Conservation (phyloP, 2,329 filamentous ascomycete species). For the Nothophoma quercina region DNA sequence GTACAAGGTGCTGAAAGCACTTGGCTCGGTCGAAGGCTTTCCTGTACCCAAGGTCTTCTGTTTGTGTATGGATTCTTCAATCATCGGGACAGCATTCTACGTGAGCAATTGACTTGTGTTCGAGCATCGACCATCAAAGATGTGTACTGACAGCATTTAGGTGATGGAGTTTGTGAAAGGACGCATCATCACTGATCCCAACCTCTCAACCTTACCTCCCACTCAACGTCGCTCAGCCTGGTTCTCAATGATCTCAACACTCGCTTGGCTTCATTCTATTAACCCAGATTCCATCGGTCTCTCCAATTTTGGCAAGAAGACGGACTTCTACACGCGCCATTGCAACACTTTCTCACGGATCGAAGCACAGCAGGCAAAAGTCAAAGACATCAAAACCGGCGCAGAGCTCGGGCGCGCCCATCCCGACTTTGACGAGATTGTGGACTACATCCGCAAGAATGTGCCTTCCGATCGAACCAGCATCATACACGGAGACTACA, state of each 20-base stretch:
- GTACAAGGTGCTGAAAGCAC: constrained; percentile 84
- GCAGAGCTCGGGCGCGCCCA: constrained; percentile 72
- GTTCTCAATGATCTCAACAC: constrained; percentile 70
- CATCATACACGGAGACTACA: constrained; percentile 93
- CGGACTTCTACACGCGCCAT: constrained; percentile 85
- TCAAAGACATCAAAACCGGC: constrained; percentile 74
- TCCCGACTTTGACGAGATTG: constrained; percentile 80
- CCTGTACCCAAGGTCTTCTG: constrained; percentile 84
- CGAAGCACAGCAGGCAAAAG: constrained; percentile 76
- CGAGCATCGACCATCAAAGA: background rate
- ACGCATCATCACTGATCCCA: constrained; percentile 87
- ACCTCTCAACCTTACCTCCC: constrained; percentile 72
- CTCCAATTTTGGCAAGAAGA: constrained; percentile 72
- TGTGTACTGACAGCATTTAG: constrained; percentile 16
- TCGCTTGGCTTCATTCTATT: constrained; percentile 84
- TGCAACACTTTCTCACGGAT: constrained; percentile 82
- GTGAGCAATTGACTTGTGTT: constrained; percentile 18
- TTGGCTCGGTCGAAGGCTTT: constrained; percentile 75
- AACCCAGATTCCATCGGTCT: constrained; percentile 72
- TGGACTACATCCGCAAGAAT: constrained; percentile 74
- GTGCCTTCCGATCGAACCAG: constrained; percentile 76
- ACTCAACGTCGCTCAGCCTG: constrained; percentile 63
- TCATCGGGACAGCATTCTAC: constrained; percentile 93
- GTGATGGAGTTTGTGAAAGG: constrained; percentile 96
- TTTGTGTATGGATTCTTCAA: constrained; percentile 78